phyloP scores from a whole-genome alignment of 2,329 filamentous ascomycete species.

The Fusarium sterilihyphosum region DNA sequence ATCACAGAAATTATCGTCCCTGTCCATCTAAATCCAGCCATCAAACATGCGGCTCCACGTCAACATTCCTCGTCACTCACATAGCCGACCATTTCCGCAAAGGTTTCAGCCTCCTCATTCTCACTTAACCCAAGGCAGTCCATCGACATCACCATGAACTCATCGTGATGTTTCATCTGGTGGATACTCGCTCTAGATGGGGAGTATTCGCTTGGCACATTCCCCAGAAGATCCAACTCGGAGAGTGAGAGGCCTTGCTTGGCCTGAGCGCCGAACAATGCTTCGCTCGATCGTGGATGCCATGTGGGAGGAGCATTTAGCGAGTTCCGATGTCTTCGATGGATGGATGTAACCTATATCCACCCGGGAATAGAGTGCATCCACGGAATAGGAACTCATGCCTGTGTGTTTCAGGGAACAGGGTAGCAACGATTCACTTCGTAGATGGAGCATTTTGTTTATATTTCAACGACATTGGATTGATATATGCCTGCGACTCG shows the following conservation, averaged over 20 bases:
- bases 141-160: not conserved
- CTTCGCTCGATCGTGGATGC: not conserved
- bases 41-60: not conserved
- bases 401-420: not conserved
- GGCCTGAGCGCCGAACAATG: constrained; percentile 5
- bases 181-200: not conserved
- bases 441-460: not conserved
- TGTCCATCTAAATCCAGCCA: not conserved
- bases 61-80: not conserved
- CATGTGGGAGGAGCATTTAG: not conserved
- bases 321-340: not conserved
- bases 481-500: not conserved
- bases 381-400: not conserved
- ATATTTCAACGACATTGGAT: not conserved
- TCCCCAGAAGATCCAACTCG: not conserved
- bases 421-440: not conserved
- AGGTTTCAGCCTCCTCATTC: not conserved
- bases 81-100: not conserved
- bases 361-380: not conserved
- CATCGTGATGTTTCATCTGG: not conserved
- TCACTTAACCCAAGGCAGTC: too few relatives aligned
- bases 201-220: not conserved
- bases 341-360: not conserved
- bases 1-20: not conserved
- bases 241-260: not conserved